These are phyloP conservation scores for Mentha longifolia DNA, from an alignment of 257 asterid species.

Conservation along the genomic window DNA sequence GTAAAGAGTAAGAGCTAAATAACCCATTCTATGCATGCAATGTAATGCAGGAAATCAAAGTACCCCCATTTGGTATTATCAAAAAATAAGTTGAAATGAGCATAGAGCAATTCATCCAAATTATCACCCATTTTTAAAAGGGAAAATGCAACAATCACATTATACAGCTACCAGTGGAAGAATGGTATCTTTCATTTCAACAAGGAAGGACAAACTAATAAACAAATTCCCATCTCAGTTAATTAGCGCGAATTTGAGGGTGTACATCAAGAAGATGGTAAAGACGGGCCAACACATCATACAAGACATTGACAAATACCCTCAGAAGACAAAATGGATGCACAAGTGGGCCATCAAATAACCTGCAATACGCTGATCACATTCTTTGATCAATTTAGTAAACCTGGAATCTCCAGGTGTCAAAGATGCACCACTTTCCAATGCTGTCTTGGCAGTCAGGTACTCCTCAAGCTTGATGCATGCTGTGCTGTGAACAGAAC, in stretches of 20 bases:
- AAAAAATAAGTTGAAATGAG: not conserved
- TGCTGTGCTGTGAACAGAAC: slow-evolving; percentile 57
- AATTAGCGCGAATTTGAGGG: slow-evolving; percentile 12
- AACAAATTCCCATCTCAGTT: not conserved
- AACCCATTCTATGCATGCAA: slow-evolving; percentile 12
- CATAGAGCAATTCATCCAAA: not conserved
- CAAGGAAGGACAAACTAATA: not conserved
- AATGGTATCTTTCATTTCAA: slow-evolving; percentile 31
- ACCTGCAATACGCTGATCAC: slow-evolving; percentile 80
- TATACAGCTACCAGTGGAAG: not conserved
- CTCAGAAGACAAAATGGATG: not conserved
- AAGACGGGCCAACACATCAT: not conserved
- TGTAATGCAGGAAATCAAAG: not conserved
- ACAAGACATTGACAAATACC: slow-evolving; percentile 13
- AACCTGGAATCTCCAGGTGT: slow-evolving; percentile 80
- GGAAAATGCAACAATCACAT: not conserved
- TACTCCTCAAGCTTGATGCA: slow-evolving; percentile 95
- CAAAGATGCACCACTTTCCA: slow-evolving; percentile 78
- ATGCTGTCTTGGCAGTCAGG: slow-evolving; percentile 87
- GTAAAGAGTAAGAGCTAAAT: slow-evolving; percentile 27
- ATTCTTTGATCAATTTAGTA: slow-evolving; percentile 70
- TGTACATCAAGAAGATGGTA: slow-evolving; percentile 12
- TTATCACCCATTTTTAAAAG: not conserved
- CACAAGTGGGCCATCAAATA: slow-evolving; percentile 8
- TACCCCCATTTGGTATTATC: slow-evolving; percentile 28